Percentiles rank a stretch among this genome's conserved stretches.
These are phyloP conservation scores for Raffaelea deltoideospora DNA, from an alignment of 2,329 filamentous ascomycete genomes.

Conservation along the genomic window DNA sequence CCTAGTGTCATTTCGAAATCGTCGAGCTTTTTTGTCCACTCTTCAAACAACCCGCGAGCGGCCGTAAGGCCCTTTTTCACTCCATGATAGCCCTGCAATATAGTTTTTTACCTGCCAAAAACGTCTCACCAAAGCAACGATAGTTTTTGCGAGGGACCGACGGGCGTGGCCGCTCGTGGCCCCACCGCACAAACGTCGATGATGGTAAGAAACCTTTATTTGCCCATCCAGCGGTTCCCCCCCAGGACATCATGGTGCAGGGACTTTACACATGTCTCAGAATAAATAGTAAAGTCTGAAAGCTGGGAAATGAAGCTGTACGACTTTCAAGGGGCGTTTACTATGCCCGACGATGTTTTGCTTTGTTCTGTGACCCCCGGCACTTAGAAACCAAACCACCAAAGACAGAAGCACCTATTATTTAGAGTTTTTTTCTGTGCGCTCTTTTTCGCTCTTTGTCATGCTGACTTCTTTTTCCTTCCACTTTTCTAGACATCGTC, in stretches of 20 bases:
- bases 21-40: no score
- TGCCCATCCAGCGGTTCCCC: neutral
- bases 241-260: no score
- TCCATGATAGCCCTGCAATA: neutral
- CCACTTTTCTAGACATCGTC: conserved; percentile 34
- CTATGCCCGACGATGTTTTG: neutral
- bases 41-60: no score
- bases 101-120: neutral
- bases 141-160: conserved; percentile 3
- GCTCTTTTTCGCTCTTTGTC: neutral
- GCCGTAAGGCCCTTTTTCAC: neutral
- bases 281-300: no score
- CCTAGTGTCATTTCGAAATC: neutral
- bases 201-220: conserved; percentile 9
- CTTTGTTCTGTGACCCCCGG: neutral
- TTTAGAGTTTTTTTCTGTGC: neutral
- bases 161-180: conserved; percentile 8
- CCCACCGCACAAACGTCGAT: conserved; percentile 7
- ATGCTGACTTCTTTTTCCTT: neutral
- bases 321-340: neutral
- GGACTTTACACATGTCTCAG: neutral
- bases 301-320: neutral
- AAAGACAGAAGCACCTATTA: neutral
- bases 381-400: neutral
- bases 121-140: neutral